A percentile compares a stretch with the other conserved stretches of the same genome.
These are phyloP conservation scores for Davidsoniella eucalypti DNA, from an alignment of 2,329 filamentous ascomycete genomes.

Conservation along the genomic window DNA sequence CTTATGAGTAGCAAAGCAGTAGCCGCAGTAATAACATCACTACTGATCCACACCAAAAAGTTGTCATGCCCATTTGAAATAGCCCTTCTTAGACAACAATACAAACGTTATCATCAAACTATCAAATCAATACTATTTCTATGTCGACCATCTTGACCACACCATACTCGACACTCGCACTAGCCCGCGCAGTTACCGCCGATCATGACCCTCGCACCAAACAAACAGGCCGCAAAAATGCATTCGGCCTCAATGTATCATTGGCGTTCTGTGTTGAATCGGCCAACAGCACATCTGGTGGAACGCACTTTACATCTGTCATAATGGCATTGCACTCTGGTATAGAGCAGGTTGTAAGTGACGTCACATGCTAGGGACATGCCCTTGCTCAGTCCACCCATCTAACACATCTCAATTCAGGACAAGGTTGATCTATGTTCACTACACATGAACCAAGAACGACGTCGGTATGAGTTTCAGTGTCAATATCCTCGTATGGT, in stretches of 20 bases:
- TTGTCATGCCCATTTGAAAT: no score
- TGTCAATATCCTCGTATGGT: slow-evolving; percentile 9
- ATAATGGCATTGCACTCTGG: slow-evolving; percentile 5
- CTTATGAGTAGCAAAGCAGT: no score
- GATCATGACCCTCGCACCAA: slow-evolving; percentile 12
- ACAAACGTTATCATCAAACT: background rate
- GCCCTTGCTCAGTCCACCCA: background rate
- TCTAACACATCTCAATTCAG: background rate
- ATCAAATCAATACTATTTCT: background rate
- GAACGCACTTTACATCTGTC: slow-evolving; percentile 5
- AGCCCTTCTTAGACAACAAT: background rate
- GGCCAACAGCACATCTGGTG: background rate
- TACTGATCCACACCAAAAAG: no score
- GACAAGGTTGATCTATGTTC: slow-evolving; percentile 9
- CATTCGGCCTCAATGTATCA: slow-evolving; percentile 8
- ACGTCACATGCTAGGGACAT: background rate
- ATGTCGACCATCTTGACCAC: slow-evolving; percentile 9
- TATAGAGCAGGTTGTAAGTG: slow-evolving; percentile 7
- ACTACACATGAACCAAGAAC: background rate
- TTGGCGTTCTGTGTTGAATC: slow-evolving; percentile 3
- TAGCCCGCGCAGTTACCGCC: slow-evolving; percentile 10
- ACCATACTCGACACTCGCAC: slow-evolving; percentile 4
- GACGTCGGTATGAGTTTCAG: slow-evolving; percentile 11
- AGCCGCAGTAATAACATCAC: no score
- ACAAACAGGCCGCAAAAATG: slow-evolving; percentile 8